Base-by-base conservation (phyloP, 768 basidiomycete species). In the Psilocybe cubensis region DNA sequence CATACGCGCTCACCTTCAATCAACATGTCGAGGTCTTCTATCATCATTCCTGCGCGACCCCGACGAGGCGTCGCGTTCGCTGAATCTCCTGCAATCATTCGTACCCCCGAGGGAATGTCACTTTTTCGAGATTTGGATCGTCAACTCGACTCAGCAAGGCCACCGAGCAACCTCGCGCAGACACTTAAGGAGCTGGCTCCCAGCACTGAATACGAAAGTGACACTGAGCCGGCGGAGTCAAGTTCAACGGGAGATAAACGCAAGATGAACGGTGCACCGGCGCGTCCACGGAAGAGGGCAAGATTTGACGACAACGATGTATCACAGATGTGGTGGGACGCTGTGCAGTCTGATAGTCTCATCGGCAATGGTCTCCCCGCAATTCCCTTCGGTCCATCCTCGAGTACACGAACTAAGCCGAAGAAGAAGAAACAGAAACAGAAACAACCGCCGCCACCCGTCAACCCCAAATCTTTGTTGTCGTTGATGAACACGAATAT, bases 401-500 rank as follows among this genome's bases (percentile, higher is more conserved):
- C 62, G 29, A 61, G 56, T 43, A 44, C 40, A 18, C 47, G 41
- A 23, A 49, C 46, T 44, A 63, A 60, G 43, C 18, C 41, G 50
- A 58, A 57, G 24, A 59, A 54, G 58, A 61, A 29, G 21, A 23
- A 49, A n/a, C 35, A 44, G 18, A 60, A 53, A 40, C 49, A 53
- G 42, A 44, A n/a, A 40, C 23, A 54, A 28, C 45, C 45, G 23
- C 38, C 40, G 21, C 45, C 57, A 41, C 54, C 61, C 8, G 59
- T 65, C n/a, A 67, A 73, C 23, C 68, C 77, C 1, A 81, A 78
- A 56, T 79, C 87, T 1, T 71, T 94, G 18, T 74, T 92, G n/a
- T 74, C 72, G 14, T 64, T 86, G 52, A 92, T 94, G 86, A 92
- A 89, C 68, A 76, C 76, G 50, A 94, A 94, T 65, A 84, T 94